Evolutionary conservation across 2,329 filamentous ascomycete genomes (phyloP), one percentile per base, ranked within the genome.

Genomic region (Cadophora sp.): DNA sequence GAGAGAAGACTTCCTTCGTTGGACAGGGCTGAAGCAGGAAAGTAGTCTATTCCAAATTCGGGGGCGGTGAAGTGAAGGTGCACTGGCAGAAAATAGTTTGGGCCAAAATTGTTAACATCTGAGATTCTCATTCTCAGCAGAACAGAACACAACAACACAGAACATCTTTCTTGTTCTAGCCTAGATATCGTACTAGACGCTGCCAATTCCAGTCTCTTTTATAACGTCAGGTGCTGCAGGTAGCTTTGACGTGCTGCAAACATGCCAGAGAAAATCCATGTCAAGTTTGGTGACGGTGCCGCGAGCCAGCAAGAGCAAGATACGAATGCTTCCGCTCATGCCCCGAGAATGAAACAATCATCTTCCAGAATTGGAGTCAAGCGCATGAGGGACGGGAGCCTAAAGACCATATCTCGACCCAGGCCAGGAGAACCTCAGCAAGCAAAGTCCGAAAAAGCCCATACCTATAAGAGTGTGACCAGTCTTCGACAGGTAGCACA

Each of bases 201-300:
- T 55, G 5, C 19, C 40, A 37, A 37, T 16, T 43, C 27, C 27
- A 37, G 16, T 22, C 7, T 22, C 29, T 24, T 8, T 24, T 6
- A 24, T 24, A n/a, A 19, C 8, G 31, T n/a, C 14, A 16, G 19
- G 40, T 14, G 4, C 40, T 14, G 40, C 12, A 43, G 31, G 31
- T 34, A 43, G 34, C 34, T 43, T 14, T 43, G n/a, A n/a, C n/a
- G 5, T 43, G 40, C 40, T n/a, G 19, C 29, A 31, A 48, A 34
- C 34, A 83, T 83, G 81, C 80, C 81, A 31, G 80, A 82, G 74
- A 78, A 79, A 71, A 77, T 81, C 12, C 78, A 78, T 67, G 80
- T 75, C 16, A 76, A 77, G 40, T 82, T 83, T 69, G 76, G 73
- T 22, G 78, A 79, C 53, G 76, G 78, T 22, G 73, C 75, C 62